Percentiles rank a stretch among this genome's conserved stretches.
Evolutionary conservation across 805 yeast genomes (phyloP).

Genomic region (Candida awuae): DNA sequence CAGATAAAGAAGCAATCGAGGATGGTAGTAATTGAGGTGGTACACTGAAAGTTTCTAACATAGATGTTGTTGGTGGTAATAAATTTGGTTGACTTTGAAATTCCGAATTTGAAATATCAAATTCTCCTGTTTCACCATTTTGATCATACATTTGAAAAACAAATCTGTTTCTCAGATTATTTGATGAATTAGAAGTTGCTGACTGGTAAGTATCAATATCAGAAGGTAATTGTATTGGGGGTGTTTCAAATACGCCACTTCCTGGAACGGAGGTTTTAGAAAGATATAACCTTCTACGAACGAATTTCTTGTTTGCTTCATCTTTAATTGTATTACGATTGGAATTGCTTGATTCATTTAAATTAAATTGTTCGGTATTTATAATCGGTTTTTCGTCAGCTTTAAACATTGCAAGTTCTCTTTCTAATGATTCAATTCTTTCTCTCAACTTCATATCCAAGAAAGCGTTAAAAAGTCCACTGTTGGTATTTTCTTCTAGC

Average conservation of each 20-base stretch:
- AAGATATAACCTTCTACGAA: conserved; percentile 8
- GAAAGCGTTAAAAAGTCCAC: conserved; percentile 8
- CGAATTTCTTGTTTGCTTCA: conserved; percentile 2
- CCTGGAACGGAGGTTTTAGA: conserved; percentile 12
- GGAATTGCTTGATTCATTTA: neutral
- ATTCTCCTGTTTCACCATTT: neutral
- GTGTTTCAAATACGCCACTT: conserved; percentile 11
- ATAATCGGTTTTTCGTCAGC: neutral
- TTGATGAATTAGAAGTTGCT: neutral
- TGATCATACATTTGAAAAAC: conserved; percentile 9
- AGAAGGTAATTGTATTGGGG: conserved; percentile 8
- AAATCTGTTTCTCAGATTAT: conserved; percentile 4
- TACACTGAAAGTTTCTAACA: no score
- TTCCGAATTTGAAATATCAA: neutral
- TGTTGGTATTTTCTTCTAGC: conserved; percentile 7
- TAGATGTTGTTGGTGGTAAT: conserved; percentile 1
- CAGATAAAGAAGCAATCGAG: no score
- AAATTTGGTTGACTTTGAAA: conserved; percentile 10
- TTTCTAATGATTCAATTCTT: conserved; percentile 6
- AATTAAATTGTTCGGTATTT: no score
- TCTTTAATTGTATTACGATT: conserved; percentile 1
- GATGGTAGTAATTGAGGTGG: neutral
- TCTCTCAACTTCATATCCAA: conserved; percentile 11
- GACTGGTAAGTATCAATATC: neutral
- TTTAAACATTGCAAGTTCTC: neutral